A percentile compares a stretch with the other conserved stretches of the same genome.
These are phyloP conservation scores for Plasmodium inui DNA, from an alignment of 169 alveolate genomes.

Conservation along the genomic window DNA sequence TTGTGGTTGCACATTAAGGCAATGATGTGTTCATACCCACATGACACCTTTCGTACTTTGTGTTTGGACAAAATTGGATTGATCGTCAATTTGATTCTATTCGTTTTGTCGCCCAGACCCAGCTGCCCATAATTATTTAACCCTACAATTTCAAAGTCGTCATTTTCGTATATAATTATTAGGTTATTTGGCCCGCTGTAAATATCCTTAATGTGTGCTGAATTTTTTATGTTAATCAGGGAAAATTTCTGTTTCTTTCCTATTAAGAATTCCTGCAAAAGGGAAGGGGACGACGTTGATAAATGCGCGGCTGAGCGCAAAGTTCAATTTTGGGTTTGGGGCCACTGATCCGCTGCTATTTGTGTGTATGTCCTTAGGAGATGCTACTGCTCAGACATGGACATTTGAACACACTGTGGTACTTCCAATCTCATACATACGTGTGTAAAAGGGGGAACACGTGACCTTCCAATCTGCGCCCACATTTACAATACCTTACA, in stretches of 20 bases:
- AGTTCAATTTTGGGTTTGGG: neutral
- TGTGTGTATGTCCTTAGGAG: neutral
- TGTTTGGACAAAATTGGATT: constrained; percentile 77
- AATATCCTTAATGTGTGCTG: constrained; percentile 18
- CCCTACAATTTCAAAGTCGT: constrained; percentile 66
- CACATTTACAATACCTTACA: constrained; percentile 33
- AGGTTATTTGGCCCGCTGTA: constrained; percentile 56
- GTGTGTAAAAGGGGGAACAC: neutral
- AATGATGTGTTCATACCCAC: constrained; percentile 91
- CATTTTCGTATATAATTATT: constrained; percentile 54
- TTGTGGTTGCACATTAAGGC: constrained; percentile 89
- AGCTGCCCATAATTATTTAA: constrained; percentile 49
- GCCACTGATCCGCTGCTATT: neutral
- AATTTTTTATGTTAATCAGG: constrained; percentile 43
- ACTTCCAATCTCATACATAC: neutral
- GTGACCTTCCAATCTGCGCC: neutral
- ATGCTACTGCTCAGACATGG: neutral
- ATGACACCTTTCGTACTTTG: constrained; percentile 84
- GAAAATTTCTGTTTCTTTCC: constrained; percentile 40
- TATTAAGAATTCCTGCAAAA: constrained; percentile 57
- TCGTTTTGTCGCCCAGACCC: constrained; percentile 69
- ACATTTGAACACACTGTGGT: neutral
- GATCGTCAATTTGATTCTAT: constrained; percentile 60
- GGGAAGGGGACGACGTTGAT: neutral
- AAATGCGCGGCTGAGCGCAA: neutral